phyloP scores from a whole-genome alignment of 345 rosid genomes.

The Turritis glabra region DNA sequence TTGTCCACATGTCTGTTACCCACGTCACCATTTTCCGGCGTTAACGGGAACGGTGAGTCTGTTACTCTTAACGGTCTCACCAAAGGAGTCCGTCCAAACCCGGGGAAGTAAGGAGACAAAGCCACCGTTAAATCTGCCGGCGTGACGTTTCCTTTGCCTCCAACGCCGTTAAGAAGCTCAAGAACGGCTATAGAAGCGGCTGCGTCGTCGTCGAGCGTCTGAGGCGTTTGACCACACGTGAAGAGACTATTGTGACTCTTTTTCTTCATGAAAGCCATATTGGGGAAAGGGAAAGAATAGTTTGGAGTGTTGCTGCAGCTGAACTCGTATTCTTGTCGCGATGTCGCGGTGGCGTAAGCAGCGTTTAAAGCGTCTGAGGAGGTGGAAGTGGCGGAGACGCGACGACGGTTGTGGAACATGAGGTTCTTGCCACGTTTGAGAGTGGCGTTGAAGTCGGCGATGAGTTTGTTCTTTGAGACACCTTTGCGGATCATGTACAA shows the following conservation, averaged over 20 bases:
- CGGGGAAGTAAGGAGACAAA: conserved; percentile 78
- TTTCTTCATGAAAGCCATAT: conserved; percentile 42
- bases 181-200: conserved; percentile 54
- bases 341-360: conserved; percentile 31
- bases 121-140: conserved; percentile 53
- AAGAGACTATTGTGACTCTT: conserved; percentile 49
- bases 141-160: conserved; percentile 32
- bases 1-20: conserved; percentile 58
- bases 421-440: conserved; percentile 83
- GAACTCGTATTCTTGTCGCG: conserved; percentile 75
- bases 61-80: conserved; percentile 83
- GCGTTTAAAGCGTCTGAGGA: conserved; percentile 6
- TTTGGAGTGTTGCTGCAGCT: conserved; percentile 94
- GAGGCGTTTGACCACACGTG: conserved; percentile 62
- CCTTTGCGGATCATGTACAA: conserved; percentile 79
- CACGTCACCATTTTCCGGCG: conserved; percentile 51
- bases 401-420: conserved; percentile 53
- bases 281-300: conserved; percentile 51
- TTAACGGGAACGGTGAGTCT: conserved; percentile 90
- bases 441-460: conserved; percentile 71
- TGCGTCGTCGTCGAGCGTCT: conserved; percentile 55
- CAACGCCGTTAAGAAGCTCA: conserved; percentile 56
- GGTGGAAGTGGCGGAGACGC: conserved; percentile 22
- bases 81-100: conserved; percentile 77
- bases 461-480: conserved; percentile 56